Conservation (phyloP, 345 rosid genomes). For the Lepidium sativum region DNA sequence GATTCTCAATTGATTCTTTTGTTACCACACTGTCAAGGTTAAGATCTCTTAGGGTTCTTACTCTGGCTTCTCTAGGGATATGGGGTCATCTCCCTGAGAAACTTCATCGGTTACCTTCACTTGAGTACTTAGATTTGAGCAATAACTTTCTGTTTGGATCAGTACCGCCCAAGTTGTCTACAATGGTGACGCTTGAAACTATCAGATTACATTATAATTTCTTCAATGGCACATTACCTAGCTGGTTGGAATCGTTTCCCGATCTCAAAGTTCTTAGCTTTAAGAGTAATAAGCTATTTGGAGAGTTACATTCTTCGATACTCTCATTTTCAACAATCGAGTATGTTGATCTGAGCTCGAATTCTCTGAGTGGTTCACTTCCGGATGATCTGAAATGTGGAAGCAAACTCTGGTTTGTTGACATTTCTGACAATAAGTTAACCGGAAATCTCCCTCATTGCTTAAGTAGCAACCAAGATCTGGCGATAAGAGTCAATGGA, state of each 20-base stretch:
- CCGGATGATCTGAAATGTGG: constrained; percentile 44
- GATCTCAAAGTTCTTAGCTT: constrained; percentile 45
- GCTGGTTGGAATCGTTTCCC: constrained; percentile 42
- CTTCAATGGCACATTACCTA: constrained; percentile 54
- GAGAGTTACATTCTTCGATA: constrained; percentile 42
- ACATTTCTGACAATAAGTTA: constrained; percentile 51
- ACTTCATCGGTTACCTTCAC: constrained; percentile 51
- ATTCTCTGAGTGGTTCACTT: constrained; percentile 47
- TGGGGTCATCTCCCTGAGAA: constrained; percentile 79
- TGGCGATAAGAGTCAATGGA: constrained; percentile 32
- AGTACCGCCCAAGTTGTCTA: constrained; percentile 55
- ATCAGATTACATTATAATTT: constrained; percentile 45
- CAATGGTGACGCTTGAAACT: constrained; percentile 55
- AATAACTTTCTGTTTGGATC: constrained; percentile 57
- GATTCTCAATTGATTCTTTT: constrained; percentile 65
- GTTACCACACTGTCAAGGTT: constrained; percentile 55
- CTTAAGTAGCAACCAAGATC: constrained; percentile 28
- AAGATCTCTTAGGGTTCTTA: constrained; percentile 46
- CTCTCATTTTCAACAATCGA: constrained; percentile 45
- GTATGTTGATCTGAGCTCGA: constrained; percentile 49
- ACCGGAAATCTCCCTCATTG: constrained; percentile 53
- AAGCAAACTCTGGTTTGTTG: constrained; percentile 42
- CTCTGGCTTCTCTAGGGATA: constrained; percentile 54
- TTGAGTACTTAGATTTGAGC: constrained; percentile 61
- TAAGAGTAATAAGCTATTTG: constrained; percentile 40